Percentiles rank a stretch among this genome's conserved stretches.
Evolutionary conservation across 192 early-diverging fungal species (phyloP).

Genomic region (Martensiomyces pterosporus): DNA sequence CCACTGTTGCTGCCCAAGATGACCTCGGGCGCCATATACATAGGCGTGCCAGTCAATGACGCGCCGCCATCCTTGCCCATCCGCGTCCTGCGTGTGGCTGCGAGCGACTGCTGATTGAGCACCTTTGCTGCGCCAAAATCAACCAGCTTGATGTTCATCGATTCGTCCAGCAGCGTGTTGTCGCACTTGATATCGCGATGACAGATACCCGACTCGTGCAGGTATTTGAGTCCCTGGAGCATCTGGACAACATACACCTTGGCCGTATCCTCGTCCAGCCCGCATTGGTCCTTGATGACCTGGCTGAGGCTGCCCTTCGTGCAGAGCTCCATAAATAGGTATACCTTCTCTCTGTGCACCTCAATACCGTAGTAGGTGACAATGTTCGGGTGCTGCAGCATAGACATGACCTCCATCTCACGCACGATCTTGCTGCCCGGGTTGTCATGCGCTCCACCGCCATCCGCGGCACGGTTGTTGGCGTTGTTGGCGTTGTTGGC

Average conservation of each 20-base stretch:
- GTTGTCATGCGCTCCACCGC: conserved; percentile 8
- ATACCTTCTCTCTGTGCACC: conserved; percentile 84
- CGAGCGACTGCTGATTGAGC: conserved; percentile 61
- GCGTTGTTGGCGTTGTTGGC: too few relatives aligned
- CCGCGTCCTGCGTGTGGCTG: conserved; percentile 36
- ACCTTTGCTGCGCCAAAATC: conserved; percentile 92
- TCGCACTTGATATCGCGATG: conserved; percentile 88
- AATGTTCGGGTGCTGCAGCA: conserved; percentile 85
- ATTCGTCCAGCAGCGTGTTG: conserved; percentile 77
- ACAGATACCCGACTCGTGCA: conserved; percentile 78
- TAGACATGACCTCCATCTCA: conserved; percentile 90
- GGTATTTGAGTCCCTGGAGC: conserved; percentile 76
- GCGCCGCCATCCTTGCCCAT: conserved; percentile 9
- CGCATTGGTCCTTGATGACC: conserved; percentile 69
- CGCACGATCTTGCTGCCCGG: conserved; percentile 67
- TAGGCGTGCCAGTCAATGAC: conserved; percentile 58
- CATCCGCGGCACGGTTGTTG: conserved; percentile 6
- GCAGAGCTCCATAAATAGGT: conserved; percentile 92
- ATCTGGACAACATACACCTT: conserved; percentile 77
- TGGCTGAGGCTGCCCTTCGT: conserved; percentile 68
- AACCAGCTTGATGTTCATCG: conserved; percentile 76
- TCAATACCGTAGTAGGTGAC: conserved; percentile 89
- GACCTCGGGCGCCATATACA: conserved; percentile 69
- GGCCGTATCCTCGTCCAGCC: conserved; percentile 70
- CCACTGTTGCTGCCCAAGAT: conserved; percentile 72